Base-by-base conservation (phyloP, 1,284 basidiomycete species). In the Cystobasidium pallidum region DNA sequence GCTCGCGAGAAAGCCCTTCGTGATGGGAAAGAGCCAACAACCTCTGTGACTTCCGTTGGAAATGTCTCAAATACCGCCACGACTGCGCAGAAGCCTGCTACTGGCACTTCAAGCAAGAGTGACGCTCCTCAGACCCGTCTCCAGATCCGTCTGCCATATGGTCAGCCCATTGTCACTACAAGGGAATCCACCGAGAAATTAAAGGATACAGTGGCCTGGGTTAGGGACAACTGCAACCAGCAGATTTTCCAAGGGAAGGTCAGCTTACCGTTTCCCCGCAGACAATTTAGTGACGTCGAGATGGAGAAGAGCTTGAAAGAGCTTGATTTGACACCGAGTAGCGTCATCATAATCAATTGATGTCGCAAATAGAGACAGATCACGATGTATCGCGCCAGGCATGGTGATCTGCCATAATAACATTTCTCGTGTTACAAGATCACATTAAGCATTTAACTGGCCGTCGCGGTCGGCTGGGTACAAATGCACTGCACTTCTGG, bases 1-100 rank as follows among this genome's bases (percentile, higher is more conserved):
- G 92, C 92, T 36, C 43, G 57, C 11, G 94, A 95, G 81, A 96
- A 95, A 80, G 92, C 91, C 0, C 80, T 92, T 13, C 86, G 93
- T 45, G 91, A 93, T 57, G 93, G 91, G 19, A 78, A 81, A 80
- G 67, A 2, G 63, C 61, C 66, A 7, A 47, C 64, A 6, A 61
- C 77, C 82, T 51, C 76, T 72, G 21, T 63, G 41, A 17, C 72
- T 84, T 62, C 51, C 79, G 47, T 51, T 21, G 62, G 62, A 47
- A 64, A 51, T 24, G 86, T 66, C 66, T 43, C 52, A 76, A 2
- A 66, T 83, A 80, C 84, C 0, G 80, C 83, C 0, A 80, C 82
- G 0, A 75, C 78, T 2, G 64, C 75, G 80, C 11, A 78, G 80
- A 41, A 81, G 82, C 41, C 78, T 26, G 78, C 83, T 1, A 79